Evolutionary conservation across 1,284 basidiomycete species (phyloP).

Genomic region (Schizophyllum commune): DNA sequence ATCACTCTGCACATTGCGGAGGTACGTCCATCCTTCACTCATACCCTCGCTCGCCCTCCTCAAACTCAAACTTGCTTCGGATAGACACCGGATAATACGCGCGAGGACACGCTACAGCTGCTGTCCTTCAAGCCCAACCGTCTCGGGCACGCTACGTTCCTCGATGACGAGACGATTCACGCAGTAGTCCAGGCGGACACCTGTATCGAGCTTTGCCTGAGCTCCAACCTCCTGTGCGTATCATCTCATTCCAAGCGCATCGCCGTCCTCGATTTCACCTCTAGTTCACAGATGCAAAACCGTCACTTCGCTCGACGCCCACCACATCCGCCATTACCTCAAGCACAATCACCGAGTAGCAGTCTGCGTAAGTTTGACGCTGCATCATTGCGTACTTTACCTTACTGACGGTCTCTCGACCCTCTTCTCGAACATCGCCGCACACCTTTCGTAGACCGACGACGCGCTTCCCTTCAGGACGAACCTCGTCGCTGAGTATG

Average conservation of each 20-base stretch:
- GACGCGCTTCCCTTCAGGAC: constrained; percentile 73
- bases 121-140: constrained; percentile 60
- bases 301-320: constrained; percentile 51
- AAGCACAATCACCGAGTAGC: constrained; percentile 57
- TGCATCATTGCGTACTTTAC: neutral
- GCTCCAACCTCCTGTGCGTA: constrained; percentile 68
- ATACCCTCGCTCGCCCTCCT: neutral
- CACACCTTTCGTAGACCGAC: constrained; percentile 60
- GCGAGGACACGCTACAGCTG: constrained; percentile 55
- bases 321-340: constrained; percentile 68
- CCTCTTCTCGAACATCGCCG: neutral
- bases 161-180: constrained; percentile 51
- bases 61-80: neutral
- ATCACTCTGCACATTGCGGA: constrained; percentile 80
- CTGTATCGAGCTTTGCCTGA: constrained; percentile 75
- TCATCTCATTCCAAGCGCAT: neutral
- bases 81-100: constrained; percentile 43
- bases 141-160: constrained; percentile 78
- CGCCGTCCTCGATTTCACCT: neutral
- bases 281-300: constrained; percentile 54
- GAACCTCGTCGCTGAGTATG: constrained; percentile 67
- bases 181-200: constrained; percentile 52
- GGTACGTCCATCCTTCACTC: constrained; percentile 26
- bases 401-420: neutral
- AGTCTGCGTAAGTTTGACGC: constrained; percentile 55